Percentiles rank a stretch among this genome's conserved stretches.
These are phyloP conservation scores for Torulaspora pretoriensis DNA, from an alignment of 1,139 yeast species.

Conservation along the genomic window DNA sequence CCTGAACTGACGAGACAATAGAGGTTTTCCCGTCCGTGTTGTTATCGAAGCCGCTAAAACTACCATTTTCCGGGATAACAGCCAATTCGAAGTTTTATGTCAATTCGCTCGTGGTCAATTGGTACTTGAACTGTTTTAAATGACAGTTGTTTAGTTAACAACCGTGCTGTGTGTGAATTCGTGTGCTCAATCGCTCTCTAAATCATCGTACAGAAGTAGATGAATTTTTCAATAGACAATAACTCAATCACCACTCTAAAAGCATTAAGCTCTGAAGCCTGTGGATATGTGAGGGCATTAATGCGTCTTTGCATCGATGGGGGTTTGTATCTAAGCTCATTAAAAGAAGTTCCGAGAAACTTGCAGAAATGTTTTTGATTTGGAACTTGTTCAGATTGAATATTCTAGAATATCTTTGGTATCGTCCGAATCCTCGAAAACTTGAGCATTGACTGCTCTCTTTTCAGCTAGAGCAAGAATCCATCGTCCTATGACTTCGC, in stretches of 20 bases:
- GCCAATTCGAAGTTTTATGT: background rate
- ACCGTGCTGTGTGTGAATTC: slow-evolving; percentile 4
- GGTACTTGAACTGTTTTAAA: background rate
- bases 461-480: slow-evolving; percentile 5
- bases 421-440: background rate
- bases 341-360: slow-evolving; percentile 7
- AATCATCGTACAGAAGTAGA: slow-evolving; percentile 4
- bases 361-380: slow-evolving; percentile 1
- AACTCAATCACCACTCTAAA: slow-evolving; percentile 5
- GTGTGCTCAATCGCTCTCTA: background rate
- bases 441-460: background rate
- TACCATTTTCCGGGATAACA: slow-evolving; percentile 41
- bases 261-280: slow-evolving; percentile 3
- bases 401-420: slow-evolving; percentile 3
- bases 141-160: slow-evolving; percentile 1
- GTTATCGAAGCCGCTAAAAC: slow-evolving; percentile 94
- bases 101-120: background rate
- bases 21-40: slow-evolving; percentile 91
- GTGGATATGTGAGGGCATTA: slow-evolving; percentile 9
- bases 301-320: background rate
- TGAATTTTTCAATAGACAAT: background rate
- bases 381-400: slow-evolving; percentile 9
- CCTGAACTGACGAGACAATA: slow-evolving; percentile 87
- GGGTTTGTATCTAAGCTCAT: background rate
- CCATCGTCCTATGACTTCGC: slow-evolving; percentile 9